A percentile compares a stretch with the other conserved stretches of the same genome.
Conservation (phyloP, 805 yeast genomes). For the Kregervanrija delftensis region DNA sequence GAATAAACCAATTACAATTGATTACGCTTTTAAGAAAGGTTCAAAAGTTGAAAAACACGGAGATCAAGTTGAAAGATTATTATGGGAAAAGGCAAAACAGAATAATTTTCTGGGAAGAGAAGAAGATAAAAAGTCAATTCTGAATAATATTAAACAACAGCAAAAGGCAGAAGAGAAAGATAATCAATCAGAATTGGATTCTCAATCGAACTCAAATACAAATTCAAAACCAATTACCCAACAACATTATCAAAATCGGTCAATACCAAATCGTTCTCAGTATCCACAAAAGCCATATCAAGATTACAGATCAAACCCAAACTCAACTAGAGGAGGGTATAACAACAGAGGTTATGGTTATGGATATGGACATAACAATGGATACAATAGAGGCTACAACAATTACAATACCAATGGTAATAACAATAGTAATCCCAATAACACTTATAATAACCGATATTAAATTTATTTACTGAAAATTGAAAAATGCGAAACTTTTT, state of each 20-base stretch:
- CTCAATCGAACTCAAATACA: neutral
- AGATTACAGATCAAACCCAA: too few relatives aligned
- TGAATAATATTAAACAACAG: slow-evolving; percentile 1
- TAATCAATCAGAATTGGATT: neutral
- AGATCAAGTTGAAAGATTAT: slow-evolving; percentile 64
- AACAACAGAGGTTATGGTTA: neutral
- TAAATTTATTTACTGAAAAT: too few relatives aligned
- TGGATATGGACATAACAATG: too few relatives aligned
- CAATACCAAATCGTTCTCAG: neutral
- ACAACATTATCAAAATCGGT: neutral
- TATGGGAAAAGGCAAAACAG: slow-evolving; percentile 38
- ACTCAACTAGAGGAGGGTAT: neutral
- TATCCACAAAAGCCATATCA: too few relatives aligned
- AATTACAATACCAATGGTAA: neutral
- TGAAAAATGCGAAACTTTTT: neutral
- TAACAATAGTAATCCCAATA: too few relatives aligned
- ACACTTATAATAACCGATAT: too few relatives aligned
- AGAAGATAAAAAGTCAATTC: neutral
- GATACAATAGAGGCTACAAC: neutral
- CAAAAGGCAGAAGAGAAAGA: neutral
- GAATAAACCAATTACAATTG: slow-evolving; percentile 54
- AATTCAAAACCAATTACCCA: neutral
- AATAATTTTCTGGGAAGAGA: slow-evolving; percentile 14
- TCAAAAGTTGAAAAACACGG: slow-evolving; percentile 59
- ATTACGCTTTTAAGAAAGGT: slow-evolving; percentile 66